phyloP scores from a whole-genome alignment of 495 filamentous ascomycete species.

The Neurospora sp. region DNA sequence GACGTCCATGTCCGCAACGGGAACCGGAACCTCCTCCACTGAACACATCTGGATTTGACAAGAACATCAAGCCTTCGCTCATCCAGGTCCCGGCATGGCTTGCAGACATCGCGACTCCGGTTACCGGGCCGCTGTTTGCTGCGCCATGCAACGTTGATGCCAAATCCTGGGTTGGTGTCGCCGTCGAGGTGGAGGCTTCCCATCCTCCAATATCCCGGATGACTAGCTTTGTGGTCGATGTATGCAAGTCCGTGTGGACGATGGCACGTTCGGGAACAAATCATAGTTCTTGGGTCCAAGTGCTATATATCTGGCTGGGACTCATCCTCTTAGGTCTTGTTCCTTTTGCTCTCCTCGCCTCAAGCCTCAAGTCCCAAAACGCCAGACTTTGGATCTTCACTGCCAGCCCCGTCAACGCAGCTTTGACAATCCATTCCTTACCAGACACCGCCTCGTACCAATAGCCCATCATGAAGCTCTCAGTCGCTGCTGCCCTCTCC shows the following conservation, averaged over 20 bases:
- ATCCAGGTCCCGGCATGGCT: not conserved
- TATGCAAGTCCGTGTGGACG: not conserved
- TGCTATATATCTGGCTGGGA: not conserved
- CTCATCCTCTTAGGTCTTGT: not conserved
- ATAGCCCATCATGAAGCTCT: conserved; percentile 28
- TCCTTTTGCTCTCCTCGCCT: not conserved
- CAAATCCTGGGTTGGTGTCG: not conserved
- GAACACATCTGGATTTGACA: not conserved
- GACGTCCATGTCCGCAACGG: not conserved
- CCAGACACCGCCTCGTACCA: not conserved
- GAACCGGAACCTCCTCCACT: not conserved
- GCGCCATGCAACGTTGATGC: not conserved
- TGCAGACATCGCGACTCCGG: not conserved
- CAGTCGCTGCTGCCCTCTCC: conserved; percentile 19
- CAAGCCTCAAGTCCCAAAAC: not conserved
- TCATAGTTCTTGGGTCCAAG: not conserved
- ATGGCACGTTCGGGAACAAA: not conserved
- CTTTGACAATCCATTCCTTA: not conserved
- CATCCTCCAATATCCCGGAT: not conserved
- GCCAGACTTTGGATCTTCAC: not conserved
- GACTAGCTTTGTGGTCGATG: not conserved
- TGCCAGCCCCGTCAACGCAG: not conserved
- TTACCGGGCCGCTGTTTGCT: not conserved
- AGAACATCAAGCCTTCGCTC: not conserved
- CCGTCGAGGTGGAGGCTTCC: not conserved